Base-by-base conservation (phyloP, 192 early-diverging fungal genomes). In the Coemansia sp. region DNA sequence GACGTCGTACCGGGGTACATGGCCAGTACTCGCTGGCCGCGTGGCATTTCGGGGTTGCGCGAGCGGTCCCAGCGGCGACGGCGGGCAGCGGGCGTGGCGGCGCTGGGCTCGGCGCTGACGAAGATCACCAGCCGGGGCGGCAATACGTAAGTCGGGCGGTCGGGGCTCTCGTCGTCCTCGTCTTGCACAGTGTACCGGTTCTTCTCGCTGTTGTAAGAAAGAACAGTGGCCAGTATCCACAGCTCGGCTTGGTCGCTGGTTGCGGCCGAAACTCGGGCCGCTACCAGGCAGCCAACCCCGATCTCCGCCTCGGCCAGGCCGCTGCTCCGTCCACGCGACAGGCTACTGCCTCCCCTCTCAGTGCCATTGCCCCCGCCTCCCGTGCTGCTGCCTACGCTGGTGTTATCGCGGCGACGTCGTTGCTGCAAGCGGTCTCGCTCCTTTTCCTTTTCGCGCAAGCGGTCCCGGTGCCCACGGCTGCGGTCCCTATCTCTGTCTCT, bases 1-100 rank as follows among this genome's bases (percentile, higher is more conserved):
- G 62, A 70, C 0, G 73, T 82, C 11, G 79, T 82, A 9, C 79
- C 60, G 9, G 79, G 79, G 46, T 82, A 82, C 63, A 82, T 57
- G n/a, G 65, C 79, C 57, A 82, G 40, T 23, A 76, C 70, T 5
- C 79, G 73, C 26, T 66, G 63, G 16, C 70, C 69, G 16, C 67
- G 69, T 9, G 69, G 31, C 62, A 82, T 66, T 51, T 82, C 79
- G 0, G 79, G 79, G 34, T 67, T 67, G 13, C 63, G 33, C 20
- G 48, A 21, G 5, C 72, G 45, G 45, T 79, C 77, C 77, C 77
- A 79, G 26, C 66, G 67, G 26, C 67, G 50, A 10, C 67, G 43
- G 53, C 71, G 65, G 0, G 60, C 56, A 36, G 66, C 39, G 3
- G 60, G 48, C 3, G 43, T 71, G 21, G 66, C 18, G 14, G 51